A percentile compares a stretch with the other conserved stretches of the same genome.
These are phyloP conservation scores for Scheffersomyces segobiensis DNA, from an alignment of 1,139 yeast genomes.

Conservation along the genomic window DNA sequence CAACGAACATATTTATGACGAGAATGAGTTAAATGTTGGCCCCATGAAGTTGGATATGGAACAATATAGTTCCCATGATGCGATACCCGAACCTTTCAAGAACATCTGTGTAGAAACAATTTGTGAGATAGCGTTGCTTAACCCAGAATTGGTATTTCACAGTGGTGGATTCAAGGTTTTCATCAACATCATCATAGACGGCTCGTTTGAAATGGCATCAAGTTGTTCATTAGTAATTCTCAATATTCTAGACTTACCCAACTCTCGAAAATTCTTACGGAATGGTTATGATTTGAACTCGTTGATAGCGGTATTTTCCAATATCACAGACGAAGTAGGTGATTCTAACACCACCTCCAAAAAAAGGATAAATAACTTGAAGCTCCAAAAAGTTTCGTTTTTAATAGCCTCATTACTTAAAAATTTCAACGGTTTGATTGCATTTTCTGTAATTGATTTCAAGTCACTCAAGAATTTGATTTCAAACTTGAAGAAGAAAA, in stretches of 20 bases:
- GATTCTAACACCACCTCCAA: not conserved
- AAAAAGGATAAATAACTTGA: conserved; percentile 20
- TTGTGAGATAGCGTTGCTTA: conserved; percentile 63
- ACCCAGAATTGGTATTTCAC: conserved; percentile 60
- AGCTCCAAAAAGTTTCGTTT: conserved; percentile 61
- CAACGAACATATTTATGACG: conserved; percentile 1
- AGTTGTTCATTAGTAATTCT: conserved; percentile 58
- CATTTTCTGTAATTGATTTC: conserved; percentile 61
- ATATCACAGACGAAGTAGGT: conserved; percentile 2
- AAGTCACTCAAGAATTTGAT: conserved; percentile 60
- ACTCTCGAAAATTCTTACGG: conserved; percentile 55
- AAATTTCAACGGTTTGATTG: conserved; percentile 75
- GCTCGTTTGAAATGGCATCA: conserved; percentile 58
- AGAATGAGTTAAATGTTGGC: not conserved
- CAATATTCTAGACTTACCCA: conserved; percentile 60
- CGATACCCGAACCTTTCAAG: conserved; percentile 32
- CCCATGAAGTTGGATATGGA: not conserved
- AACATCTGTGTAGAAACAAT: conserved; percentile 65
- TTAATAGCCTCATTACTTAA: conserved; percentile 64
- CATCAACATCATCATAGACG: conserved; percentile 60
- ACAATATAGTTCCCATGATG: not conserved
- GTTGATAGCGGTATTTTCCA: conserved; percentile 58
- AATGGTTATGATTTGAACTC: conserved; percentile 66
- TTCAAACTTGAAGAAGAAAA: conserved; percentile 61
- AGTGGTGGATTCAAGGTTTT: conserved; percentile 68